A percentile compares a stretch with the other conserved stretches of the same genome.
phyloP scores from a whole-genome alignment of 139 green algal species.

The Chlorella sp. region DNA sequence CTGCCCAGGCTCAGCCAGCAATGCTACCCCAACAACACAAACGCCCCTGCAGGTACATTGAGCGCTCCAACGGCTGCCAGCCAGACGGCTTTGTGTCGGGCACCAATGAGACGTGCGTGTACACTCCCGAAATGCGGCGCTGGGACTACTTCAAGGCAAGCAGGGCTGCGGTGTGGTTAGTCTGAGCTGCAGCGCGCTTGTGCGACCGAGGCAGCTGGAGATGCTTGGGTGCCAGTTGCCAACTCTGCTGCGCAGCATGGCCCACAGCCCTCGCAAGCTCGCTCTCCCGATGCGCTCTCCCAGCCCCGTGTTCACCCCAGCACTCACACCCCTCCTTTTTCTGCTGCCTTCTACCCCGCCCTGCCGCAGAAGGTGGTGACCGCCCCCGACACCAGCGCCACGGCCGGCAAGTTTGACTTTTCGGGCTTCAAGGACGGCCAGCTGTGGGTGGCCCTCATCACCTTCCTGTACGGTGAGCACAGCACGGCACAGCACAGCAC shows the following conservation, averaged over 20 bases:
- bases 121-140: slow-evolving; percentile 41
- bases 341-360: background rate
- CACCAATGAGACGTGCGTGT: slow-evolving; percentile 38
- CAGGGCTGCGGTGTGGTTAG: no score
- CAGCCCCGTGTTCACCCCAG: no score
- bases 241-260: no score
- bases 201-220: no score
- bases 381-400: slow-evolving; percentile 54
- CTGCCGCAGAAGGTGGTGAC: slow-evolving; percentile 42
- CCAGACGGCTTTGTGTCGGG: slow-evolving; percentile 7
- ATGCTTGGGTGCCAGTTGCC: no score
- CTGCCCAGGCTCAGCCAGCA: no score
- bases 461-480: slow-evolving; percentile 79
- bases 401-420: slow-evolving; percentile 55
- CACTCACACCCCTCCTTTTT: no score
- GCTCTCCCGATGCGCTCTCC: no score
- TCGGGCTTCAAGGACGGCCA: slow-evolving; percentile 49
- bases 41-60: slow-evolving; percentile 45
- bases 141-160: slow-evolving; percentile 74
- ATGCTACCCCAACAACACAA: no score
- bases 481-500: no score
- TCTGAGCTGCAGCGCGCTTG: no score
- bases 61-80: slow-evolving; percentile 14
- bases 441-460: slow-evolving; percentile 79
- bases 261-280: no score